These are phyloP conservation scores for Mycena amicta DNA, from an alignment of 768 basidiomycete species.

Conservation along the genomic window DNA sequence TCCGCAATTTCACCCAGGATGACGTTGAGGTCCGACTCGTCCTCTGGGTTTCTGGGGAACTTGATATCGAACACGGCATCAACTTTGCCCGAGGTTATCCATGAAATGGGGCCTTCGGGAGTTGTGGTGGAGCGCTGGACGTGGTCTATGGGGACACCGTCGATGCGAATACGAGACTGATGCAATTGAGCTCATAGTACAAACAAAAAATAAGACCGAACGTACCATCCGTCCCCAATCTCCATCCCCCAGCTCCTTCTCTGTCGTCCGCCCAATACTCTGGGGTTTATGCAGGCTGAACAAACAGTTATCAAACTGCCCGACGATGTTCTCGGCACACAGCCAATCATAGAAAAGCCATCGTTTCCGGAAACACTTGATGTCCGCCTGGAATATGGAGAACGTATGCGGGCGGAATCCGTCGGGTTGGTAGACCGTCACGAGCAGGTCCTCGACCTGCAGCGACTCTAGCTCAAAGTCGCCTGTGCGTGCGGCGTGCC, in stretches of 20 bases:
- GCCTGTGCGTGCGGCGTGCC: constrained; percentile 71
- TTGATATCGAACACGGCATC: constrained; percentile 98
- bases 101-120: constrained; percentile 87
- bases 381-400: constrained; percentile 91
- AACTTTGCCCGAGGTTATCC: constrained; percentile 96
- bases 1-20: constrained; percentile 90
- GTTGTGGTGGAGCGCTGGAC: constrained; percentile 76
- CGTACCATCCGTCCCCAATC: constrained; percentile 89
- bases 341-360: constrained; percentile 97
- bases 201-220: constrained; percentile 3
- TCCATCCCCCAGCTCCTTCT: constrained; percentile 80
- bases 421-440: constrained; percentile 93
- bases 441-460: constrained; percentile 87
- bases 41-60: constrained; percentile 81
- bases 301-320: constrained; percentile 96
- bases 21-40: constrained; percentile 71
- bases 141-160: constrained; percentile 96
- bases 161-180: constrained; percentile 93
- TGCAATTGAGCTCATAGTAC: constrained; percentile 2
- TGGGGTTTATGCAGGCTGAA: constrained; percentile 97
- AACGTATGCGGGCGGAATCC: constrained; percentile 90
- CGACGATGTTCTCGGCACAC: constrained; percentile 92
- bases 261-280: constrained; percentile 88
- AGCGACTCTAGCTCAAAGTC: constrained; percentile 93
- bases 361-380: constrained; percentile 81